Base-by-base conservation (phyloP, 768 basidiomycete species). In the Rhodotorula paludigena region DNA sequence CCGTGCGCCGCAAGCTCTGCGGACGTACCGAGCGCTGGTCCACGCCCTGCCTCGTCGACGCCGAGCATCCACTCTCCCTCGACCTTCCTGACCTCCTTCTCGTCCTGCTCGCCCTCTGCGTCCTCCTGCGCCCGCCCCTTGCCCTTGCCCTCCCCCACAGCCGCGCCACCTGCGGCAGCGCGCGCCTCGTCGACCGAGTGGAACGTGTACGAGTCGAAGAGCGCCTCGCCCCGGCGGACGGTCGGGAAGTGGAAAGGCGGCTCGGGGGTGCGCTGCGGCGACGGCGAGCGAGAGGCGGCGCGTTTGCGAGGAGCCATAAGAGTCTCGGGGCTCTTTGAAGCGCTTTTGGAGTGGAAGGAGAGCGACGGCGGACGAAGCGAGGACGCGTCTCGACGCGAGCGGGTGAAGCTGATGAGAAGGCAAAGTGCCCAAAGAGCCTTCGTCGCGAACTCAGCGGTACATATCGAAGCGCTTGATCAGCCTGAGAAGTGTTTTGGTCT, bases 31-130 rank as follows among this genome's bases (percentile, higher is more conserved):
- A 99, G 81, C 3, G 94, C 94, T 30, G 94, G 96, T 0, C 96
- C 96, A 61, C 96, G 83, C 0, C 96, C 96, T 0, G 96, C 96
- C 77, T 99, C 96, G 78, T 99, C 96, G n/a, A 99, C 92, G 32
- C 96, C 96, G 57, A 99, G 87, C 56, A 97, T 90, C 80, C 72
- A 74, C 30, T 69, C 69, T 4, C 96, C 89, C 79, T 61, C 71
- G 15, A 64, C 54, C 25, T 32, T 55, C 11, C 54, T 15, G 23
- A 45, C 38, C 28, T 23, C 32, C 30, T 32, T 45, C 42, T 45
- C 21, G 25, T 94, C 89, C 79, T 57, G 60, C 21, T 60, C 55
- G 14, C n/a, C 60, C n/a, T 64, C 73, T 61, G 74, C 71, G 28
- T 75, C 73, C 59, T 33, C 69, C 48, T 38, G 23, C 11, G 45